Evolutionary conservation across 2,329 filamentous ascomycete species (phyloP).

Genomic region (Teratosphaeria nubilosa): DNA sequence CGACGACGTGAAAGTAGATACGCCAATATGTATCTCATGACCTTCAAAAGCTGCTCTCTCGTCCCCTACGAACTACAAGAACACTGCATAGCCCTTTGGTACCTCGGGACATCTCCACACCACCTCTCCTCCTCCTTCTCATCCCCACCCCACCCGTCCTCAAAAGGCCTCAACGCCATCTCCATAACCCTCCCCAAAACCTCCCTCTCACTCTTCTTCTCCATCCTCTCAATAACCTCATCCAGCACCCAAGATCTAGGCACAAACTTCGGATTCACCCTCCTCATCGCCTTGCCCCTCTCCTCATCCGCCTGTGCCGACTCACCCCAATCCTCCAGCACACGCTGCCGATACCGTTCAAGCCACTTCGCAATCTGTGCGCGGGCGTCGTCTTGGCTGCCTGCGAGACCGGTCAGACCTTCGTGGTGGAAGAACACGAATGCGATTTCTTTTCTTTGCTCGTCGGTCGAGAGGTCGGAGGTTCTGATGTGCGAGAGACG

Average conservation of each 20-base stretch:
- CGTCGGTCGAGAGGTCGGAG: slow-evolving; percentile 53
- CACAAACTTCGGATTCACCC: slow-evolving; percentile 85
- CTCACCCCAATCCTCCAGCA: slow-evolving; percentile 66
- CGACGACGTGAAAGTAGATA: neutral
- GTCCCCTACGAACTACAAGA: slow-evolving; percentile 80
- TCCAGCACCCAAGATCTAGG: slow-evolving; percentile 87
- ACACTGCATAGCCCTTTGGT: slow-evolving; percentile 76
- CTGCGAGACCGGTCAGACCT: slow-evolving; percentile 48
- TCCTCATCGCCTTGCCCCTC: slow-evolving; percentile 65
- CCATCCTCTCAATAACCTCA: slow-evolving; percentile 81
- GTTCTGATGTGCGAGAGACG: slow-evolving; percentile 57
- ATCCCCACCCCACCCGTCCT: slow-evolving; percentile 62
- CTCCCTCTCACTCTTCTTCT: slow-evolving; percentile 71
- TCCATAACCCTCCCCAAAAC: slow-evolving; percentile 70
- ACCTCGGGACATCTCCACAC: slow-evolving; percentile 73
- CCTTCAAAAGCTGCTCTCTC: neutral
- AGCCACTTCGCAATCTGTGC: slow-evolving; percentile 69
- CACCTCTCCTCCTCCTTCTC: slow-evolving; percentile 67
- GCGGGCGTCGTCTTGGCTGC: slow-evolving; percentile 54
- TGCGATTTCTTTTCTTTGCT: slow-evolving; percentile 54
- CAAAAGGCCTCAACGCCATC: slow-evolving; percentile 74
- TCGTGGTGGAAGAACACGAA: slow-evolving; percentile 71
- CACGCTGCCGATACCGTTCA: slow-evolving; percentile 60
- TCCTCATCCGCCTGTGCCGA: slow-evolving; percentile 47
- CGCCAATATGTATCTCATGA: neutral